Base-by-base conservation (phyloP, 192 early-diverging fungal species). In the Entomortierella chlamydospora region DNA sequence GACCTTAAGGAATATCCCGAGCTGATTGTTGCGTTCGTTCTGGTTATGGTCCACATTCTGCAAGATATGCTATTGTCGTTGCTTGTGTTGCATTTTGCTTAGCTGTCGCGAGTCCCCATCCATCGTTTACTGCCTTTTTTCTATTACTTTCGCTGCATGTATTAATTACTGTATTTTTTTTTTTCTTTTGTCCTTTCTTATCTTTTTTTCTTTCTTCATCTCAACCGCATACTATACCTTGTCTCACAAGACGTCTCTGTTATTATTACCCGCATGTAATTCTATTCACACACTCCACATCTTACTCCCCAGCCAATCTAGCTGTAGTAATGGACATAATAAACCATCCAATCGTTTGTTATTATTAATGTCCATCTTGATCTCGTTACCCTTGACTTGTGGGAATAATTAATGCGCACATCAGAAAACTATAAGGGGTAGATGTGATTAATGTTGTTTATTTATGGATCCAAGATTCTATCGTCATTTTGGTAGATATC, bases 31-130 rank as follows among this genome's bases (percentile, higher is more conserved):
- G 90, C 83, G 2, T 86, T 91, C 82, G 81, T 91, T 2, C 72
- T 92, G 58, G 90, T 92, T 15, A 91, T 89, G 73, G 83, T 92
- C 18, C 92, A 93, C 34, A 89, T 93, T 15, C 56, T 93, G 58
- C 91, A 92, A 70, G 90, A 92, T 69, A 91, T 92, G 60, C 55
- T 92, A 10, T 83, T 92, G 51, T 88, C 88, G 39, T 76, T 90
- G 45, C 85, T 92, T 25, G 82, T 84, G 31, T 82, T 92, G 20
- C 82, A 87, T 63, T 91, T 79, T 79, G 76, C 76, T 1, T 79
- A 70, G 43, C 0, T 3, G n/a, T 6, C 18, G 7, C 4, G 9
- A 6, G 13, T 37, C 31, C n/a, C 34, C 53, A n/a, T 28, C 29
- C 18, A 18, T 49, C 47, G 2, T 37, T 53, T 15, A 54, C 64